phyloP scores from a whole-genome alignment of 2,329 filamentous ascomycete species.

The Monosporascus cannonballus region DNA sequence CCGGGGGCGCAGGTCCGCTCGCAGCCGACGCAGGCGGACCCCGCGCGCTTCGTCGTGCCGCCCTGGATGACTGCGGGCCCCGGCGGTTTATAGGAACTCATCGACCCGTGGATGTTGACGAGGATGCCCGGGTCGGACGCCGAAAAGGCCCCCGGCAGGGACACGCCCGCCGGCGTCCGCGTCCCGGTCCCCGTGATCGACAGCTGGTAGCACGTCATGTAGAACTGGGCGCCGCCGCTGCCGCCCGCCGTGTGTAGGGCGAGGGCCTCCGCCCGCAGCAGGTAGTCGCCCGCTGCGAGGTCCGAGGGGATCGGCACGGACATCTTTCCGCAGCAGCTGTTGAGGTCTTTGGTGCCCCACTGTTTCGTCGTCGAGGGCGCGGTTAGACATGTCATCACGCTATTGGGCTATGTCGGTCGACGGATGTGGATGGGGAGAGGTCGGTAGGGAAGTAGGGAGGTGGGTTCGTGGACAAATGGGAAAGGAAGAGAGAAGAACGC shows the following conservation, averaged over 20 bases:
- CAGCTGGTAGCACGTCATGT: slow-evolving; percentile 26
- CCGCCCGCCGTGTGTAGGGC: slow-evolving; percentile 34
- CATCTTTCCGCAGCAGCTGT: slow-evolving; percentile 34
- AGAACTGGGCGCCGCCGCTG: slow-evolving; percentile 22
- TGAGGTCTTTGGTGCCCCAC: slow-evolving; percentile 40
- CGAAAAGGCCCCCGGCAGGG: slow-evolving; percentile 25
- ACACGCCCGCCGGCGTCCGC: slow-evolving; percentile 23
- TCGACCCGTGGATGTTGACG: slow-evolving; percentile 20
- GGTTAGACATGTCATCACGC: too few relatives aligned
- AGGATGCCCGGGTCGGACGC: slow-evolving; percentile 22
- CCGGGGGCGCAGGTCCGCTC: slow-evolving; percentile 19
- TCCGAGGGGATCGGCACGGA: slow-evolving; percentile 31
- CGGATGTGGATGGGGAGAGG: too few relatives aligned
- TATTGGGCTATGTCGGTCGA: too few relatives aligned
- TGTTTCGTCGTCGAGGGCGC: too few relatives aligned
- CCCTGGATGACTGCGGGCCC: background rate
- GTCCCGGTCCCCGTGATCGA: slow-evolving; percentile 22
- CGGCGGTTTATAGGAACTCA: too few relatives aligned
- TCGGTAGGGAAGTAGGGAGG: too few relatives aligned
- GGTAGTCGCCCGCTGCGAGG: slow-evolving; percentile 36
- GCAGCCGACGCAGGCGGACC: slow-evolving; percentile 18
- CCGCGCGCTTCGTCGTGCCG: slow-evolving; percentile 20
- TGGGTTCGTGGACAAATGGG: too few relatives aligned
- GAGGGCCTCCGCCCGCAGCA: slow-evolving; percentile 37
- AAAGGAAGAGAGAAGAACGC: too few relatives aligned